These are phyloP conservation scores for Fusarium concolor DNA, from an alignment of 2,329 filamentous ascomycete genomes.

Conservation along the genomic window DNA sequence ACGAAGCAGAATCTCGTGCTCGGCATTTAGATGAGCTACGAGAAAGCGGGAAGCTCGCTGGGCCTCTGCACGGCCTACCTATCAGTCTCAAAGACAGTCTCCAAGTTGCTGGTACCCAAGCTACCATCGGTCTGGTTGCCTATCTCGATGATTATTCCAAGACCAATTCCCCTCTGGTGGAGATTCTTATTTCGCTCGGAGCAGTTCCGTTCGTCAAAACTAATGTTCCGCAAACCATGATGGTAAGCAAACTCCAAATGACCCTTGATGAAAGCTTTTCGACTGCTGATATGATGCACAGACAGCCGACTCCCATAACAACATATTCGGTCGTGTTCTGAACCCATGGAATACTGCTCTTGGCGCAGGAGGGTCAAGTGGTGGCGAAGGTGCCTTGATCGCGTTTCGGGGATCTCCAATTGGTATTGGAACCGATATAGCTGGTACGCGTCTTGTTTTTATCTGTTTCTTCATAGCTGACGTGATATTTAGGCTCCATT, in stretches of 20 bases:
- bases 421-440: slow-evolving; percentile 51
- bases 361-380: slow-evolving; percentile 70
- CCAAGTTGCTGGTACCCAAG: slow-evolving; percentile 16
- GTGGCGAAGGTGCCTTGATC: slow-evolving; percentile 59
- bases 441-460: too few relatives aligned
- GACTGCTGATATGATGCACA: not conserved
- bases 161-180: slow-evolving; percentile 5
- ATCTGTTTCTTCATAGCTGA: too few relatives aligned
- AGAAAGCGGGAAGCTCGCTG: slow-evolving; percentile 15
- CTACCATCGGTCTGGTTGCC: slow-evolving; percentile 13
- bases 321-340: slow-evolving; percentile 68
- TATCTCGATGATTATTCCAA: slow-evolving; percentile 9
- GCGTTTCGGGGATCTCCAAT: slow-evolving; percentile 50
- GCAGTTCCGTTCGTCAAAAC: slow-evolving; percentile 31
- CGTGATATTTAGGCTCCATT: slow-evolving; percentile 37
- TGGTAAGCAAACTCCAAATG: not conserved
- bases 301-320: slow-evolving; percentile 47
- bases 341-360: slow-evolving; percentile 69
- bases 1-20: too few relatives aligned
- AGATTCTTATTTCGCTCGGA: slow-evolving; percentile 11
- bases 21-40: slow-evolving; percentile 16
- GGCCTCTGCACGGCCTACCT: slow-evolving; percentile 35
- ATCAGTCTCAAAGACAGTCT: slow-evolving; percentile 25
- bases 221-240: slow-evolving; percentile 27
- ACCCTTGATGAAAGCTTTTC: too few relatives aligned